Percentiles rank a stretch among this genome's conserved stretches.
Evolutionary conservation across 495 filamentous ascomycete species (phyloP).

Genomic region (Glonium stellatum): DNA sequence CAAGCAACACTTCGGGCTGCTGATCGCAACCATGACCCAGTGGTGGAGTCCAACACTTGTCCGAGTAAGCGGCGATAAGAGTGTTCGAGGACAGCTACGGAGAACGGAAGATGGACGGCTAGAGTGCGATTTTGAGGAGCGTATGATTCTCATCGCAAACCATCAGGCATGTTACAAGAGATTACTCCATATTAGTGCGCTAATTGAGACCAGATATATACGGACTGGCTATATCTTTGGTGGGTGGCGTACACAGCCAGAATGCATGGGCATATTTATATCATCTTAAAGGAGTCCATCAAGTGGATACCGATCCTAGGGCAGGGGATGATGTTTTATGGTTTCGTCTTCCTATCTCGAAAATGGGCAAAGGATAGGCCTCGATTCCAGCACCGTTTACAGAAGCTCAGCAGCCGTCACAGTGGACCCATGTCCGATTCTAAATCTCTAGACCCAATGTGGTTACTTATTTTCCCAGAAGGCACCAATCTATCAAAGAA

Average conservation of each 20-base stretch:
- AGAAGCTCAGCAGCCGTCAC: constrained; percentile 55
- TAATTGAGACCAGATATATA: constrained; percentile 49
- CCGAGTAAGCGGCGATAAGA: constrained; percentile 68
- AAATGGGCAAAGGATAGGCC: constrained; percentile 75
- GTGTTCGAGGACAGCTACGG: constrained; percentile 60
- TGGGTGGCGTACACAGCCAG: constrained; percentile 72
- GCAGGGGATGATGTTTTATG: constrained; percentile 72
- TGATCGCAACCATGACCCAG: constrained; percentile 68
- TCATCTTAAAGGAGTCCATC: constrained; percentile 77
- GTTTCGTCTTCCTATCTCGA: constrained; percentile 78
- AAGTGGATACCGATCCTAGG: constrained; percentile 71
- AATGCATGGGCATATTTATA: constrained; percentile 78
- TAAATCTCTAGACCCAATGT: constrained; percentile 66
- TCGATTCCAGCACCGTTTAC: constrained; percentile 58
- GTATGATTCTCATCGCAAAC: constrained; percentile 74
- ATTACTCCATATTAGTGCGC: neutral
- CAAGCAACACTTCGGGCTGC: constrained; percentile 66
- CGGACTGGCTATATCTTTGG: constrained; percentile 86
- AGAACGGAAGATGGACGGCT: constrained; percentile 59
- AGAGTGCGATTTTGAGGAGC: constrained; percentile 66
- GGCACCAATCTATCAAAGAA: constrained; percentile 71
- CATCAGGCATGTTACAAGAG: constrained; percentile 50
- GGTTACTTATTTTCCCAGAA: constrained; percentile 78
- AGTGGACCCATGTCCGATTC: constrained; percentile 46
- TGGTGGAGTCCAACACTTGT: constrained; percentile 75